Base-by-base conservation (phyloP, 805 yeast species). In the Ogataea minuta region DNA sequence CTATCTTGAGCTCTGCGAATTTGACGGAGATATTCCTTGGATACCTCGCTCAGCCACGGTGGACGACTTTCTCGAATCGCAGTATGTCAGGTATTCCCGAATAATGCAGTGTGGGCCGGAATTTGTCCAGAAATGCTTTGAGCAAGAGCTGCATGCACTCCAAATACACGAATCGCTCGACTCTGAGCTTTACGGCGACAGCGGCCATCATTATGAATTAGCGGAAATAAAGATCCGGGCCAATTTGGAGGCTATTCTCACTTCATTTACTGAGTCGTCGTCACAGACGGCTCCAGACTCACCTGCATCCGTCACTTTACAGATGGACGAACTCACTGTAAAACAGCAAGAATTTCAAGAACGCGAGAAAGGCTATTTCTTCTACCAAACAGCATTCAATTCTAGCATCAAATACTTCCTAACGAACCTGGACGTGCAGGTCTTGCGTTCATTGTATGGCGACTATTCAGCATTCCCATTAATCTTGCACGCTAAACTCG, bases 401-500 rank as follows among this genome's bases (percentile, higher is more conserved):
- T 71, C 90, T 0, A 62, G 81, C 3, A 76, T 81, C 2, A 72
- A 74, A 44, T 88, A 67, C 58, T 83, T 86, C 31, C 64, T 91
- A 12, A 79, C 95, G 0, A 79, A 87, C 5, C 66, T 93, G 30
- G 99, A 93, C 57, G 72, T 86, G 20, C 83, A 83, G 45, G 79
- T 91, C 13, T 63, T 91, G 41, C 73, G 76, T 44, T 57, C 77
- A 1, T 71, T 80, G 2, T 88, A 77, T 61, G 78, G 78, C 2
- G 64, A 69, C 9, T 90, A 83, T 49, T 64, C 77, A 0, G 61
- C 69, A 13, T 78, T 91, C 48, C 99, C 99, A 0, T 57, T 82
- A 4, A 64, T 75, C 1, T 56, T 91, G 8, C 62, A 73, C 4
- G 74, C 77, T 8, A 74, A 70, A 27, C 73, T 90, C 6, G 95